Conservation (phyloP, 1,284 basidiomycete genomes). For the Boletus mariae region DNA sequence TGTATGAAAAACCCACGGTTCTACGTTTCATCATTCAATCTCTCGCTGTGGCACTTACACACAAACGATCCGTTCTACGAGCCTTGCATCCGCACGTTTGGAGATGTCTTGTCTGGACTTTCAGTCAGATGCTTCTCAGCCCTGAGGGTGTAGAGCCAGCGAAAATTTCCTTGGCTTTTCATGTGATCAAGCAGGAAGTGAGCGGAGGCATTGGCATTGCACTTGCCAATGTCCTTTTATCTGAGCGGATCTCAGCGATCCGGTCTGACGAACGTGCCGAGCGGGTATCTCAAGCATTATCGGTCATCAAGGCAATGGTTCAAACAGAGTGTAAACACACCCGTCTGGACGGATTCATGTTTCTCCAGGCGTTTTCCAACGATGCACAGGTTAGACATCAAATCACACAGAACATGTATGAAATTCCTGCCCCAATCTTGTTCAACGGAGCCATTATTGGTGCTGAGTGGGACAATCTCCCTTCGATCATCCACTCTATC, state of each 20-base stretch:
- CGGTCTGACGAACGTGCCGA: constrained; percentile 10
- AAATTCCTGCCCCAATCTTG: constrained; percentile 22
- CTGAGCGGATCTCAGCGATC: constrained; percentile 1
- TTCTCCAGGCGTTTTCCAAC: constrained; percentile 41
- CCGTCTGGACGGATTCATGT: constrained; percentile 35
- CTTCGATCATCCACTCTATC: constrained; percentile 19
- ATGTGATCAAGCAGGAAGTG: constrained; percentile 44
- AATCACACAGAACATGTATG: constrained; percentile 20
- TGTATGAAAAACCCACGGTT: constrained; percentile 41
- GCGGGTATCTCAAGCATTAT: constrained; percentile 35
- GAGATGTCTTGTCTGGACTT: constrained; percentile 56
- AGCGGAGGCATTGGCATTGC: constrained; percentile 38
- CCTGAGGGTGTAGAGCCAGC: constrained; percentile 12
- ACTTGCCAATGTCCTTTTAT: constrained; percentile 40
- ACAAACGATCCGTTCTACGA: constrained; percentile 34
- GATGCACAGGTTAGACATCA: constrained; percentile 6
- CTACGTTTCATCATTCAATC: constrained; percentile 41
- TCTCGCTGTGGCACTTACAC: constrained; percentile 32
- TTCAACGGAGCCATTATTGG: constrained; percentile 32
- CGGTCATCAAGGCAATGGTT: constrained; percentile 39
- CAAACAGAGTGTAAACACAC: constrained; percentile 27
- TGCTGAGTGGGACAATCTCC: constrained; percentile 20
- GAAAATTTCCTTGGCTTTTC: constrained; percentile 35
- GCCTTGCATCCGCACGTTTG: constrained; percentile 46
- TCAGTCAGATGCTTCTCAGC: constrained; percentile 23